Conservation (phyloP, 495 filamentous ascomycete genomes). For the Daldinia childiae region DNA sequence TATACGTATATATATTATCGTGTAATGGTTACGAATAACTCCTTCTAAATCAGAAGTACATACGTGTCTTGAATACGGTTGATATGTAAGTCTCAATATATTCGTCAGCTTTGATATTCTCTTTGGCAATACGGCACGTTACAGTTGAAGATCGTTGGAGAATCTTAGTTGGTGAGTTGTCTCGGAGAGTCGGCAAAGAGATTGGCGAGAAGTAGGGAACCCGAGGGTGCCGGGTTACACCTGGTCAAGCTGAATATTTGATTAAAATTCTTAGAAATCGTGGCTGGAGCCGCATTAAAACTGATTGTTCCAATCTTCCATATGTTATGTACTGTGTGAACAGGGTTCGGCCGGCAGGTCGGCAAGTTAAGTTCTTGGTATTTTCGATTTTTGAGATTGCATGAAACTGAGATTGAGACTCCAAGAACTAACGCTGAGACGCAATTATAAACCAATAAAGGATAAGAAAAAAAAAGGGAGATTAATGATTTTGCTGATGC, state of each 20-base stretch:
- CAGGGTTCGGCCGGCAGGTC: conserved; percentile 25
- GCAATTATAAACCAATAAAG: background rate
- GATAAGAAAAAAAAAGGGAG: background rate
- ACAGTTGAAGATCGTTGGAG: conserved; percentile 15
- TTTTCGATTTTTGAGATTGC: conserved; percentile 1
- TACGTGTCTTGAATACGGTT: background rate
- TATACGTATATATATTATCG: background rate
- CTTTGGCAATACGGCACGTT: conserved; percentile 4
- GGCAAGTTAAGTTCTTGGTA: conserved; percentile 16
- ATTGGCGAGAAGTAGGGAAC: background rate
- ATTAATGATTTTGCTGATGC: background rate
- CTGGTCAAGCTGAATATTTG: conserved; percentile 33
- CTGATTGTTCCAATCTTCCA: conserved; percentile 18
- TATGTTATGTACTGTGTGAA: background rate
- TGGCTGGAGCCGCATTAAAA: conserved; percentile 23
- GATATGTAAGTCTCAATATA: background rate
- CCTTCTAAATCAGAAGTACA: no score
- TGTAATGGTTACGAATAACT: background rate
- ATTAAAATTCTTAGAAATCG: conserved; percentile 24
- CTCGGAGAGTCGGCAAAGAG: conserved; percentile 21
- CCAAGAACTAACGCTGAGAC: background rate
- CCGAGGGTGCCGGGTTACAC: conserved; percentile 9
- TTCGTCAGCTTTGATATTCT: conserved; percentile 1
- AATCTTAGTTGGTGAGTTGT: conserved; percentile 23
- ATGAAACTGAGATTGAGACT: conserved; percentile 21